Evolutionary conservation across 2,329 filamentous ascomycete genomes (phyloP).

Genomic region (Arthrocladium fulminans): DNA sequence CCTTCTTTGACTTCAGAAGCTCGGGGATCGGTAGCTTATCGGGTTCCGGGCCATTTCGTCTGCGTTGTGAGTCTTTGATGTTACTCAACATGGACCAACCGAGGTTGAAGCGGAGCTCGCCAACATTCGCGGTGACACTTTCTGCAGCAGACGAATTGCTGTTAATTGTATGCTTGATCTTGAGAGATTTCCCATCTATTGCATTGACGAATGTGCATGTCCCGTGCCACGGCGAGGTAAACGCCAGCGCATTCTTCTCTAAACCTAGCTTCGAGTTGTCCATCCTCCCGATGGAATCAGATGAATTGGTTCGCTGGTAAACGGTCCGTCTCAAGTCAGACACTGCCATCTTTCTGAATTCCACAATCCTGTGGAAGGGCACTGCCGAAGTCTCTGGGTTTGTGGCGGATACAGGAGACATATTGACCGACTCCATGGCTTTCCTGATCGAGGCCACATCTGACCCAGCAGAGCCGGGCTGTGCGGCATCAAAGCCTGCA

Average conservation of each 20-base stretch:
- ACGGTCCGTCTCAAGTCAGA: slow-evolving; percentile 11
- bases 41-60: slow-evolving; percentile 11
- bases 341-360: slow-evolving; percentile 4
- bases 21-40: slow-evolving; percentile 10
- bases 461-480: neutral
- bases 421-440: slow-evolving; percentile 6
- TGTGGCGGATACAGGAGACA: neutral
- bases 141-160: slow-evolving; percentile 24
- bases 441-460: slow-evolving; percentile 5
- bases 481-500: neutral
- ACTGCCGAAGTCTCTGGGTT: neutral
- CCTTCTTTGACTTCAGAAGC: slow-evolving; percentile 12
- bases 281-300: slow-evolving; percentile 32
- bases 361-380: slow-evolving; percentile 3
- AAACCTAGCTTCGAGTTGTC: slow-evolving; percentile 35
- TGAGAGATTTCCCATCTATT: slow-evolving; percentile 62
- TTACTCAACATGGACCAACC: slow-evolving; percentile 28
- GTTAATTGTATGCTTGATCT: slow-evolving; percentile 62
- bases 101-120: slow-evolving; percentile 84
- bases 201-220: slow-evolving; percentile 78
- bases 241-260: slow-evolving; percentile 59
- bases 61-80: slow-evolving; percentile 11
- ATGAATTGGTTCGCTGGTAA: slow-evolving; percentile 40
- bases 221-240: slow-evolving; percentile 78
- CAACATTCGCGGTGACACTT: slow-evolving; percentile 43